Conservation (phyloP, 2,329 filamentous ascomycete genomes). For the Lecanicillium sp. region DNA sequence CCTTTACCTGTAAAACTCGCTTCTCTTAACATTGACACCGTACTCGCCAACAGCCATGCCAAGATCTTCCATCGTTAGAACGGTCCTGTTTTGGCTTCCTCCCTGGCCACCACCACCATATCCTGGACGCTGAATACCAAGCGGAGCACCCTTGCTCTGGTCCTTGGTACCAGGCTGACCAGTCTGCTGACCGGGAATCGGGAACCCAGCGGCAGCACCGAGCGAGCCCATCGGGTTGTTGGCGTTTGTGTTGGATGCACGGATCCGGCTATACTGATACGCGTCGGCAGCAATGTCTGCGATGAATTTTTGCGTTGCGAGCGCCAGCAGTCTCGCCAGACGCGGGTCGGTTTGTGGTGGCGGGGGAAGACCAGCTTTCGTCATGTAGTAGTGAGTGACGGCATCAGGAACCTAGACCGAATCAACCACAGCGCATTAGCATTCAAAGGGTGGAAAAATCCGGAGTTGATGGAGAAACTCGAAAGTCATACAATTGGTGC, state of each 20-base stretch:
- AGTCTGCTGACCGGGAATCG: conserved; percentile 53
- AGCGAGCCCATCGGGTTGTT: conserved; percentile 89
- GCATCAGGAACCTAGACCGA: conserved; percentile 91
- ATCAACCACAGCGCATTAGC: not conserved
- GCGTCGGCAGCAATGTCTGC: conserved; percentile 95
- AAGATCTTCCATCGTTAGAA: conserved; percentile 96
- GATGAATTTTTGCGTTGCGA: conserved; percentile 98
- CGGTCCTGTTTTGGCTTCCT: conserved; percentile 81
- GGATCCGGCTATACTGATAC: conserved; percentile 94
- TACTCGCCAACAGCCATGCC: conserved; percentile 98
- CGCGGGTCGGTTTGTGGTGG: conserved; percentile 85
- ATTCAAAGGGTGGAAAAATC: not conserved
- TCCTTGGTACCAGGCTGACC: conserved; percentile 48
- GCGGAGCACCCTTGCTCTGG: conserved; percentile 48
- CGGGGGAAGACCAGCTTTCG: conserved; percentile 85
- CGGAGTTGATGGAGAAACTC: not conserved
- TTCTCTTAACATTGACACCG: conserved; percentile 92
- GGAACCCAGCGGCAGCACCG: conserved; percentile 64
- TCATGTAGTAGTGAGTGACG: conserved; percentile 96
- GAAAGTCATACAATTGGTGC: conserved; percentile 81
- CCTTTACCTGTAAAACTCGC: conserved; percentile 81
- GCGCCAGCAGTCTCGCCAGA: conserved; percentile 83
- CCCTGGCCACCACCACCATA: conserved; percentile 85
- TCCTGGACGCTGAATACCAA: conserved; percentile 69
- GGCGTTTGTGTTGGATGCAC: conserved; percentile 74